These are phyloP conservation scores for Colletotrichum chlorophyti DNA, from an alignment of 2,329 filamentous ascomycete species.

Conservation along the genomic window DNA sequence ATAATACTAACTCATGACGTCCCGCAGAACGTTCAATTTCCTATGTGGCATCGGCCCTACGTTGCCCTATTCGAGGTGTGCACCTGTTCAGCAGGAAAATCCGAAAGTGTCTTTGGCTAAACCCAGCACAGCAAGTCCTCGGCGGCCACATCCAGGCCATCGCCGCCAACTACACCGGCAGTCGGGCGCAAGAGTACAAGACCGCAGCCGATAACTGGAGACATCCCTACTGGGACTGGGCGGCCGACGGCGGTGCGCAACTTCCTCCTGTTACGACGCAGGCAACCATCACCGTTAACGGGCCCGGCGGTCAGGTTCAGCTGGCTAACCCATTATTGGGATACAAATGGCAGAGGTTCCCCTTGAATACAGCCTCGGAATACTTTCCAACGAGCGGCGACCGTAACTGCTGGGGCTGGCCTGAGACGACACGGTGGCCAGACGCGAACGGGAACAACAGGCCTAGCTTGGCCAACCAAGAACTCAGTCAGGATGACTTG, in stretches of 20 bases:
- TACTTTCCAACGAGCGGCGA: constrained; percentile 3
- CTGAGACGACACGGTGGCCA: not conserved
- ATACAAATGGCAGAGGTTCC: constrained; percentile 10
- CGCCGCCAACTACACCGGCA: constrained; percentile 49
- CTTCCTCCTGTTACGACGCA: constrained; percentile 49
- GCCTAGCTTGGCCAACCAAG: constrained; percentile 4
- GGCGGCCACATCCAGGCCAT: constrained; percentile 53
- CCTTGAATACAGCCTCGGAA: constrained; percentile 30
- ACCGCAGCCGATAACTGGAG: constrained; percentile 53
- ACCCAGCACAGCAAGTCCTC: constrained; percentile 54
- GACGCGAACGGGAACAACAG: not conserved
- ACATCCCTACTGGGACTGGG: constrained; percentile 63
- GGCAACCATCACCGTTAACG: constrained; percentile 43
- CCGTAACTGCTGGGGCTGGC: not conserved
- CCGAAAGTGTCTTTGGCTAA: not conserved
- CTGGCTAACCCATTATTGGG: not conserved
- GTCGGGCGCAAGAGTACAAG: constrained; percentile 43
- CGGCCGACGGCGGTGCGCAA: constrained; percentile 36
- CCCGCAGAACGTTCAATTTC: constrained; percentile 48
- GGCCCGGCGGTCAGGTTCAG: constrained; percentile 35
- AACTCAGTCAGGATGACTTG: constrained; percentile 1
- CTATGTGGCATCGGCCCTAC: constrained; percentile 64
- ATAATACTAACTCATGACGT: not conserved
- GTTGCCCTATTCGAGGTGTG: constrained; percentile 60
- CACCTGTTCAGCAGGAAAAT: not conserved